A percentile compares a stretch with the other conserved stretches of the same genome.
Conservation (phyloP, 78 protist genomes). For the Planoprotostelium fungivorum region DNA sequence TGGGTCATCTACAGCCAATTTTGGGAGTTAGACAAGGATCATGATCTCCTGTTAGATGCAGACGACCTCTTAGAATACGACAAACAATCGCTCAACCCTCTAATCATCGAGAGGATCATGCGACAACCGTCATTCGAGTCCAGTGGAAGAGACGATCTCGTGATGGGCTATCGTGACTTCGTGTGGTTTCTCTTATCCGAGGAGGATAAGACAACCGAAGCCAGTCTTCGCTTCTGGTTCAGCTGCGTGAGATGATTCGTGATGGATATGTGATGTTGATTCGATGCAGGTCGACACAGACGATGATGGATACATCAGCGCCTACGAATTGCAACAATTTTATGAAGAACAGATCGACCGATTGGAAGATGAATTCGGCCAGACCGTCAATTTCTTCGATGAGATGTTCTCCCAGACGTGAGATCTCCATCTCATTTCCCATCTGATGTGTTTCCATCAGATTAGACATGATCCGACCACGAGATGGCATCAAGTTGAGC, state of each 20-base stretch:
- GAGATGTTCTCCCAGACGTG: neutral
- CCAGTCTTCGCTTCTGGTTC: conserved; percentile 83
- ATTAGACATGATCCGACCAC: neutral
- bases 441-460: neutral
- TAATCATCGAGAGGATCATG: conserved; percentile 29
- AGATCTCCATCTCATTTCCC: neutral
- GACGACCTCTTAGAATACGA: conserved; percentile 47
- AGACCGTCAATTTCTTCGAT: neutral
- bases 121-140: conserved; percentile 8
- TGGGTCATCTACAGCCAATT: conserved; percentile 92
- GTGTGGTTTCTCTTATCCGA: conserved; percentile 79
- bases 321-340: neutral
- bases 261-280: neutral
- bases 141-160: neutral
- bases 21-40: conserved; percentile 94
- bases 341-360: neutral
- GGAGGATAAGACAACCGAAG: conserved; percentile 78
- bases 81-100: conserved; percentile 23
- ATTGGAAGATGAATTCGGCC: neutral
- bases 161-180: conserved; percentile 57
- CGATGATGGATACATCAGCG: neutral
- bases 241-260: conserved; percentile 14
- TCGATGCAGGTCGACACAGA: neutral
- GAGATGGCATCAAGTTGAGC: neutral
- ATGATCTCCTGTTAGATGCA: conserved; percentile 62